Base-by-base conservation (phyloP, 345 rosid species). In the Salix exigua region DNA sequence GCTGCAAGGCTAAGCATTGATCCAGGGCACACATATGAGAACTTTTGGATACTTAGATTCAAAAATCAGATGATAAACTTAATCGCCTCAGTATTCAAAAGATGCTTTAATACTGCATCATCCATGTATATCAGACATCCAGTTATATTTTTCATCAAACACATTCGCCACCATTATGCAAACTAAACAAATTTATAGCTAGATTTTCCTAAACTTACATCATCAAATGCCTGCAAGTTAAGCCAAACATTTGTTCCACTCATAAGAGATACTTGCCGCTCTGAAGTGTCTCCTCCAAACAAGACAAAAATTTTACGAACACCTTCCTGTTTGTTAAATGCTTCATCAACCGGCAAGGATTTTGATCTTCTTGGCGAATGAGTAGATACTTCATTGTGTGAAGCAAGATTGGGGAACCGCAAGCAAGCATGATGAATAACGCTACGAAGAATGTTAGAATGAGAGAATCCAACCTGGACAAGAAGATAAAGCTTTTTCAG, bases 191-290 rank as follows among this genome's bases (percentile, higher is more conserved):
- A 74, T 40, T 16, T n/a, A 38, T 33, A 65, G 67, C 65, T 60
- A 64, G 42, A 72, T 69, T 70, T 68, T 55, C 66, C 28, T 51
- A 12, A 81, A 81, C 97, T 90, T 88, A 95, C 97, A 85, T 95
- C 91, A 62, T 65, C 83, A 82, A 86, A 91, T 77, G 89, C 87
- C 82, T 84, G 95, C 94, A 95, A 80, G 82, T 93, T 93, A 68
- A 93, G 94, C 97, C 97, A 95, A 62, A 93, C 90, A 75, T 93
- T 95, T 73, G 99, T 95, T 84, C 97, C 99, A 30, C 99, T 95
- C 89, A 95, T 89, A 72, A 95, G 92, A 75, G 99, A 95, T 35
- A 95, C 97, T 88, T 95, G 99, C 77, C 99, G 91, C 87, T 95
- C 99, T 61, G 97, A 95, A 30, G 97, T 91, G 86, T 88, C 87